These are phyloP conservation scores for Paecilomyces variotii DNA, from an alignment of 2,329 filamentous ascomycete genomes.

Conservation along the genomic window DNA sequence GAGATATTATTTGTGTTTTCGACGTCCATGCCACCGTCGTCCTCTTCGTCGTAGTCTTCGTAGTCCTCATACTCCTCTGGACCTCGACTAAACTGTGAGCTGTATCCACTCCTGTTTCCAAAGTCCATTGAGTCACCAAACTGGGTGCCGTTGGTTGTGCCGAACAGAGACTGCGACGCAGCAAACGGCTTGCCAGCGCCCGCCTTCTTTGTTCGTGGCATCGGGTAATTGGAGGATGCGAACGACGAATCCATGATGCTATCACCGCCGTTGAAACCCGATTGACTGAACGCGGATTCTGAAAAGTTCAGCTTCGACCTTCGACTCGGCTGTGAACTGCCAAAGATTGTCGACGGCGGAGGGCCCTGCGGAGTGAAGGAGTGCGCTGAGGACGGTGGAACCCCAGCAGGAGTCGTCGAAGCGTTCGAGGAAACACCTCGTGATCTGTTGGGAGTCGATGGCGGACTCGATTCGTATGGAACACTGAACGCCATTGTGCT, in stretches of 20 bases:
- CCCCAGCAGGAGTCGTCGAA: constrained; percentile 52
- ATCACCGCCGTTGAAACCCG: constrained; percentile 26
- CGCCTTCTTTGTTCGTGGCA: constrained; percentile 20
- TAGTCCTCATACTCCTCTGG: constrained; percentile 32
- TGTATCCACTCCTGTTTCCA: constrained; percentile 13
- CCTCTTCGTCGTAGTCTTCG: constrained; percentile 33
- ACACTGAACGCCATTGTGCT: constrained; percentile 26
- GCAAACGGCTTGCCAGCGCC: constrained; percentile 15
- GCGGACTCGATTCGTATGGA: constrained; percentile 27
- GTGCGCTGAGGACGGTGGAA: constrained; percentile 43
- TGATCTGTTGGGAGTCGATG: constrained; percentile 32
- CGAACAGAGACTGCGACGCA: constrained; percentile 19
- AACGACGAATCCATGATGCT: constrained; percentile 32
- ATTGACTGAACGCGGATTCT: constrained; percentile 30
- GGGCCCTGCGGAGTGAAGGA: constrained; percentile 52
- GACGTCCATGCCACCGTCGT: constrained; percentile 22
- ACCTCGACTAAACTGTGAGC: constrained; percentile 15
- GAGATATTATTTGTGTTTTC: constrained; percentile 11
- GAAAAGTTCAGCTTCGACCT: constrained; percentile 26
- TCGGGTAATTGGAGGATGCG: constrained; percentile 23
- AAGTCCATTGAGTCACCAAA: constrained; percentile 20
- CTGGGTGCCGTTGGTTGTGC: constrained; percentile 17
- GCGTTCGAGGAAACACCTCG: constrained; percentile 32
- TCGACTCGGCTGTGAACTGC: constrained; percentile 41
- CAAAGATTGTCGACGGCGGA: constrained; percentile 45